These are phyloP conservation scores for Fraxinus velutina DNA, from an alignment of 305 asterid species.

Conservation along the genomic window DNA sequence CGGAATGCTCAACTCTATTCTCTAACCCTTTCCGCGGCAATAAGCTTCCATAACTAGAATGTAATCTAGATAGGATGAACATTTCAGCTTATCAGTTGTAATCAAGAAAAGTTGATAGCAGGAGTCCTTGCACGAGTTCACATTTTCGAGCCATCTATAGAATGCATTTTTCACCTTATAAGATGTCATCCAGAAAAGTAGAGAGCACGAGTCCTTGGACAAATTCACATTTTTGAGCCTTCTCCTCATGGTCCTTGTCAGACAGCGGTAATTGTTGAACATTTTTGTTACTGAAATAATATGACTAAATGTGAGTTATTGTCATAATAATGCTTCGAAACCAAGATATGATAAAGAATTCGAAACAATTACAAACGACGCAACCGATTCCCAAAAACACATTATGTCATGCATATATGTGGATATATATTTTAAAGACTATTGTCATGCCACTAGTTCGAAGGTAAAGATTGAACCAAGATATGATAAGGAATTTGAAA, in stretches of 20 bases:
- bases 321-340: neutral
- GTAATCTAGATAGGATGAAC: neutral
- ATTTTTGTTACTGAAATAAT: slow-evolving; percentile 26
- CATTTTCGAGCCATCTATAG: slow-evolving; percentile 54
- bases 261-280: slow-evolving; percentile 40
- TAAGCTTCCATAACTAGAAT: slow-evolving; percentile 10
- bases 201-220: slow-evolving; percentile 67
- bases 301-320: neutral
- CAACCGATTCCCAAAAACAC: neutral
- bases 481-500: neutral
- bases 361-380: neutral
- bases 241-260: slow-evolving; percentile 70
- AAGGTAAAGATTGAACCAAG: neutral
- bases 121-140: slow-evolving; percentile 60
- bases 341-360: neutral
- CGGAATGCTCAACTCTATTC: neutral
- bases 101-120: slow-evolving; percentile 64
- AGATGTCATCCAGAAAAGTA: slow-evolving; percentile 53
- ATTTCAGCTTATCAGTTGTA: slow-evolving; percentile 32
- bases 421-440: too few relatives aligned
- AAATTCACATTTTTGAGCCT: slow-evolving; percentile 52
- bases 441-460: neutral
- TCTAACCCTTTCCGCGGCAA: neutral
- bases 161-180: slow-evolving; percentile 22
- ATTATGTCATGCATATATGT: too few relatives aligned